These are phyloP conservation scores for Smittium mucronatum DNA, from an alignment of 371 early-diverging fungal species.

Conservation along the genomic window DNA sequence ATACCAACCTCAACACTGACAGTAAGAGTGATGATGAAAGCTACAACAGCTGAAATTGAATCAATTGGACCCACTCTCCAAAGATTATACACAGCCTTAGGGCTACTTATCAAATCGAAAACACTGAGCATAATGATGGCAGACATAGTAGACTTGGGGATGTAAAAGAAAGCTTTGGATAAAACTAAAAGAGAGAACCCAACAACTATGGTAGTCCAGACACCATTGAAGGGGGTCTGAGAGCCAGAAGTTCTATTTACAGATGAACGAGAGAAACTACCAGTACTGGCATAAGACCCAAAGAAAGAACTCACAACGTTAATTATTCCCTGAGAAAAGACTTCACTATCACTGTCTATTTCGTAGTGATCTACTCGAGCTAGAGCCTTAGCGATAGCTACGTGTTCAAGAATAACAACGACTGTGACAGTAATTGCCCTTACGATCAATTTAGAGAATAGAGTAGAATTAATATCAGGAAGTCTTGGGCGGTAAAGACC, in stretches of 20 bases:
- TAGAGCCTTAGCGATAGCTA: slow-evolving; percentile 68
- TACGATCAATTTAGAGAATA: slow-evolving; percentile 35
- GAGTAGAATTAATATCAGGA: slow-evolving; percentile 34
- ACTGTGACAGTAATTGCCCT: slow-evolving; percentile 52
- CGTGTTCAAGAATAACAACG: slow-evolving; percentile 72
- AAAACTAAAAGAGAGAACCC: slow-evolving; percentile 57
- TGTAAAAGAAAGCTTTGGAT: slow-evolving; percentile 69
- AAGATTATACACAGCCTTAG: slow-evolving; percentile 20
- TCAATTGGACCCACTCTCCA: slow-evolving; percentile 32
- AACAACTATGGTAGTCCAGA: slow-evolving; percentile 61
- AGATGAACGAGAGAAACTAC: slow-evolving; percentile 74
- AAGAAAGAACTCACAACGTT: slow-evolving; percentile 71
- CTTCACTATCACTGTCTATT: slow-evolving; percentile 61
- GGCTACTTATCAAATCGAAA: slow-evolving; percentile 27
- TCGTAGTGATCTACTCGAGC: slow-evolving; percentile 51
- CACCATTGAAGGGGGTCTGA: slow-evolving; percentile 57
- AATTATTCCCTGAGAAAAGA: slow-evolving; percentile 61
- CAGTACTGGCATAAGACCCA: slow-evolving; percentile 67
- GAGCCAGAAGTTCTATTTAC: slow-evolving; percentile 67
- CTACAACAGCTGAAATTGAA: slow-evolving; percentile 26
- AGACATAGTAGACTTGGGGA: slow-evolving; percentile 60
- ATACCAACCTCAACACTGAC: slow-evolving; percentile 32
- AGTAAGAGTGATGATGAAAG: slow-evolving; percentile 29
- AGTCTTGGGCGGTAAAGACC: slow-evolving; percentile 50
- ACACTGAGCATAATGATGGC: slow-evolving; percentile 54